These are phyloP conservation scores for Allomyces arbusculus DNA, from an alignment of 192 early-diverging fungal species.

Conservation along the genomic window DNA sequence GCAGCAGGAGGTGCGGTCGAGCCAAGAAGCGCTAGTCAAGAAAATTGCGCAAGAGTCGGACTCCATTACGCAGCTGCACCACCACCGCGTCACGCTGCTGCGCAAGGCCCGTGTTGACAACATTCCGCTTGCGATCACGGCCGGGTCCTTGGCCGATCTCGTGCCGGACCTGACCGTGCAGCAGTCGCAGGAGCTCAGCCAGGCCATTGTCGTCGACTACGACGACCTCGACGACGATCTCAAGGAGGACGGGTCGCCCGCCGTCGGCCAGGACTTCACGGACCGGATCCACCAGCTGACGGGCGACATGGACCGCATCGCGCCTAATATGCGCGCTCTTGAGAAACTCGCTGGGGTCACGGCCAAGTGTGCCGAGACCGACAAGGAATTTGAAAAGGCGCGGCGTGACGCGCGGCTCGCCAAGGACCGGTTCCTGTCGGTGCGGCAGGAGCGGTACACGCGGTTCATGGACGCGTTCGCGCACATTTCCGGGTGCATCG, in stretches of 20 bases:
- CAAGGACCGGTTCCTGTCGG: constrained; percentile 54
- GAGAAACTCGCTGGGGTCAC: constrained; percentile 74
- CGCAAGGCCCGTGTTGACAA: not conserved
- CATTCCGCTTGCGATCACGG: not conserved
- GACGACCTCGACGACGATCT: constrained; percentile 26
- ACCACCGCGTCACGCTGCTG: not conserved
- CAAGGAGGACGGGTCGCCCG: constrained; percentile 14
- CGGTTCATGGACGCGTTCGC: constrained; percentile 63
- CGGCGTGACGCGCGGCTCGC: constrained; percentile 59
- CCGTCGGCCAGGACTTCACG: constrained; percentile 44
- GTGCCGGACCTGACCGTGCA: not conserved
- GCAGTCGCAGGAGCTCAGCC: constrained; percentile 5
- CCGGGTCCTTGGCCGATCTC: too few species aligned
- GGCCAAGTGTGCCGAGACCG: constrained; percentile 50
- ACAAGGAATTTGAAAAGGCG: constrained; percentile 62
- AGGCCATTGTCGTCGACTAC: constrained; percentile 40
- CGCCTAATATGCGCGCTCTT: constrained; percentile 77
- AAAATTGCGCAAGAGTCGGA: constrained; percentile 5
- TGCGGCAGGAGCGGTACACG: constrained; percentile 63
- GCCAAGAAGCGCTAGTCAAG: constrained; percentile 27
- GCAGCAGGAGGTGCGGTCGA: constrained; percentile 30
- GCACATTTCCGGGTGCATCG: constrained; percentile 81
- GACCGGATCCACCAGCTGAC: constrained; percentile 33
- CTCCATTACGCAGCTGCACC: not conserved
- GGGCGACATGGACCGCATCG: constrained; percentile 58